Percentiles rank a stretch among this genome's conserved stretches.
phyloP scores from a whole-genome alignment of 106 monocot genomes.

The Dendrobium chrysotoxum region DNA sequence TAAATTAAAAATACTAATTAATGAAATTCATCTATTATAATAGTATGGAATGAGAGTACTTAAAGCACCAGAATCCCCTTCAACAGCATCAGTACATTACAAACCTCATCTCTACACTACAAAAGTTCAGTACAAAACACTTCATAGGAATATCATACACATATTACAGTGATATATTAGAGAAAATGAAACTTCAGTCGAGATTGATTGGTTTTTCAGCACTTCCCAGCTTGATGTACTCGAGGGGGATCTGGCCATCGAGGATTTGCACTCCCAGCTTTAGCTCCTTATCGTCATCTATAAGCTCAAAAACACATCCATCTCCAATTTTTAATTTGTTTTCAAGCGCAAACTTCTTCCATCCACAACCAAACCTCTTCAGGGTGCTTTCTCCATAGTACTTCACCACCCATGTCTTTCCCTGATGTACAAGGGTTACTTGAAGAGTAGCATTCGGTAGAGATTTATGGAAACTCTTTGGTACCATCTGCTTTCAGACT shows the following conservation, averaged over 20 bases:
- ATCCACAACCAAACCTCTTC: constrained; percentile 17
- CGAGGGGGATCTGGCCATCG: constrained; percentile 23
- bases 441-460: constrained; percentile 23
- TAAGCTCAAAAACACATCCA: constrained; percentile 50
- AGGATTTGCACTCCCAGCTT: constrained; percentile 40
- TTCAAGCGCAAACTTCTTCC: constrained; percentile 43
- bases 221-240: neutral
- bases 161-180: neutral
- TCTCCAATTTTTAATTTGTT: constrained; percentile 46
- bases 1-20: no score
- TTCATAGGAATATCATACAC: neutral
- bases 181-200: constrained; percentile 1
- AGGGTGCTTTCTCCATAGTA: constrained; percentile 25
- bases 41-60: no score
- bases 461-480: constrained; percentile 16
- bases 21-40: no score
- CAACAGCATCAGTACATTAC: neutral
- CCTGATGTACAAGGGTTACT: constrained; percentile 4
- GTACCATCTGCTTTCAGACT: constrained; percentile 18
- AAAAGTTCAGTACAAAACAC: neutral
- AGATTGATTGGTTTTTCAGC: constrained; percentile 12
- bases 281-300: constrained; percentile 22
- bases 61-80: neutral
- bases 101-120: neutral
- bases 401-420: constrained; percentile 32